Conservation (phyloP, 169 alveolate species). For the Plasmodium coatneyi region DNA sequence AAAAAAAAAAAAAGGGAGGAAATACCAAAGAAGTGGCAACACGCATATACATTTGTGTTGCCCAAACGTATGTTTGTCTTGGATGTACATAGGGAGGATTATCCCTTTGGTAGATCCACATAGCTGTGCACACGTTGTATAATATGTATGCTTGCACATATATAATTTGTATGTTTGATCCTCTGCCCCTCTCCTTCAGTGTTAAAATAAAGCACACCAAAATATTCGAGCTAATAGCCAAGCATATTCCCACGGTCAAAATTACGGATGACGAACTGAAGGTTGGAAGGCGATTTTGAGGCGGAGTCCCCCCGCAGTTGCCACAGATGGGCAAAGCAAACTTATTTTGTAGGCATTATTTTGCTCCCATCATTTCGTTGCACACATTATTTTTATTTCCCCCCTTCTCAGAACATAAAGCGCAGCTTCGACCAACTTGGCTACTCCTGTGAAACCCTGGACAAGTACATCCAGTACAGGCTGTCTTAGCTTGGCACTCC, state of each 20-base stretch:
- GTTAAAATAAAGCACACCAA: constrained; percentile 70
- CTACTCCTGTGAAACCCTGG: constrained; percentile 61
- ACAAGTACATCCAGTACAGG: constrained; percentile 61
- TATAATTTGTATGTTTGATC: neutral
- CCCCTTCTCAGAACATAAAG: constrained; percentile 17
- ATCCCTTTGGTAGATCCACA: neutral
- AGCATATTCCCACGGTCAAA: constrained; percentile 66
- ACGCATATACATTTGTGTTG: neutral
- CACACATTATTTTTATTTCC: neutral
- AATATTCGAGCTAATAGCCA: constrained; percentile 61
- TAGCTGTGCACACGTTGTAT: neutral
- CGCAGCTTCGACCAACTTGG: constrained; percentile 23
- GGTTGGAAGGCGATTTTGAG: neutral
- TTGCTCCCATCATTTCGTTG: neutral
- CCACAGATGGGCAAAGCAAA: neutral
- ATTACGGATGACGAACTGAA: constrained; percentile 69
- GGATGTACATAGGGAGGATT: neutral
- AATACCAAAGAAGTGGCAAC: neutral
- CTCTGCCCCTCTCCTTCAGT: neutral
- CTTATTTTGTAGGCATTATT: neutral
- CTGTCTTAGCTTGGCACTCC: neutral
- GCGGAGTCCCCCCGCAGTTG: neutral
- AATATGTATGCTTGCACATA: neutral
- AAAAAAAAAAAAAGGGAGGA: neutral
- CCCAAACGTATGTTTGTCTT: neutral